phyloP scores from a whole-genome alignment of 352 stramenopile species.

The Phytophthora pistaciae region DNA sequence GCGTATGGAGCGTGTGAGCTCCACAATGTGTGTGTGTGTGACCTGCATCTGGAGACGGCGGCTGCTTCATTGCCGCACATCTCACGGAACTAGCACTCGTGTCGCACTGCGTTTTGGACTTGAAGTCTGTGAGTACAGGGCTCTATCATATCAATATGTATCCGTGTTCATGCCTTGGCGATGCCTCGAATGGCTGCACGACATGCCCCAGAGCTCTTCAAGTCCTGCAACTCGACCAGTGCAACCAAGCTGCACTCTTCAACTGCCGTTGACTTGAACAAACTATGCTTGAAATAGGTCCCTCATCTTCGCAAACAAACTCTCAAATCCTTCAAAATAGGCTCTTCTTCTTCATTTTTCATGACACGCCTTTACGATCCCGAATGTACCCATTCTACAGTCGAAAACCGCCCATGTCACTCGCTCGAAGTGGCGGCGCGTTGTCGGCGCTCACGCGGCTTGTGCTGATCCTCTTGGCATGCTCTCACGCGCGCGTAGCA shows the following conservation, averaged over 20 bases:
- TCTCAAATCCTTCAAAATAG: constrained; percentile 1
- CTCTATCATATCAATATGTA: too few relatives aligned
- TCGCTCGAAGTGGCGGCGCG: background rate
- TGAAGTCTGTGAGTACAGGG: background rate
- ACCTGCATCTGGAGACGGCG: background rate
- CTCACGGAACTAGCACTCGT: background rate
- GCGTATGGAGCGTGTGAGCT: background rate
- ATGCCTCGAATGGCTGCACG: background rate
- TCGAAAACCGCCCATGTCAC: constrained; percentile 22
- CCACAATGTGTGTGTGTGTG: background rate
- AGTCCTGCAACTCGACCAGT: background rate
- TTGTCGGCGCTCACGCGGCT: constrained; percentile 14
- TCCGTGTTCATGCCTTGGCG: too few relatives aligned
- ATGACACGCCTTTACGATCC: background rate
- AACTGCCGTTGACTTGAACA: constrained; percentile 28
- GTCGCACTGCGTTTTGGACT: background rate
- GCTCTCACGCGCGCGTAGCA: constrained; percentile 8
- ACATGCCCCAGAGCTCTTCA: too few relatives aligned
- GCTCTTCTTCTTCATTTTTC: background rate
- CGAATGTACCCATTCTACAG: constrained; percentile 15
- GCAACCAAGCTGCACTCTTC: background rate
- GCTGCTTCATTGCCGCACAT: background rate
- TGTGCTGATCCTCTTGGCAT: constrained; percentile 12
- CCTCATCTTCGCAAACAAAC: background rate
- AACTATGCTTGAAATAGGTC: constrained; percentile 13